These are phyloP conservation scores for Phaseolus lunatus DNA, from an alignment of 306 rosid genomes.

Conservation along the genomic window DNA sequence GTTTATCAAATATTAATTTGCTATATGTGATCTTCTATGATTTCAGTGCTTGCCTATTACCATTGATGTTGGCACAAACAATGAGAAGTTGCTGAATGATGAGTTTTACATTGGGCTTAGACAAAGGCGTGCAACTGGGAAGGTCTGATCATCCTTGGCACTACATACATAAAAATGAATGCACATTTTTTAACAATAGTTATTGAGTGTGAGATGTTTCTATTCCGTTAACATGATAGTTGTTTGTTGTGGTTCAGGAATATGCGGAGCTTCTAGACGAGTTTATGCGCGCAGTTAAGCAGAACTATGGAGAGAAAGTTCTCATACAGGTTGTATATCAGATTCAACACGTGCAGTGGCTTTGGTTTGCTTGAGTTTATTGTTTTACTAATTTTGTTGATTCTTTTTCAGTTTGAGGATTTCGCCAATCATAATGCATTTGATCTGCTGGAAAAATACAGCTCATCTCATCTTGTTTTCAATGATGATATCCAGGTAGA, in stretches of 20 bases:
- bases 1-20: constrained; percentile 18
- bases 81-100: constrained; percentile 81
- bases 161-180: constrained; percentile 6
- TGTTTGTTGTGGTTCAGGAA: constrained; percentile 63
- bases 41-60: constrained; percentile 95
- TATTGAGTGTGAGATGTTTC: constrained; percentile 18
- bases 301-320: constrained; percentile 94
- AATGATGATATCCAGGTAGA: constrained; percentile 95
- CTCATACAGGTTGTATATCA: constrained; percentile 73
- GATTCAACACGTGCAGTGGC: constrained; percentile 42
- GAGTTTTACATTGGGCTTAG: constrained; percentile 89
- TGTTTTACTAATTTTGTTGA: constrained; percentile 24
- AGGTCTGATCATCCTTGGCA: constrained; percentile 57
- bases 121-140: constrained; percentile 89
- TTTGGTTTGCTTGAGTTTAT: constrained; percentile 28
- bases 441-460: constrained; percentile 78
- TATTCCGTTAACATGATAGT: constrained; percentile 31
- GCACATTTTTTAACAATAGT: constrained; percentile 8
- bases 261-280: constrained; percentile 93
- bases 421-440: constrained; percentile 97
- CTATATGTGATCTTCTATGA: constrained; percentile 35
- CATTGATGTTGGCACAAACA: constrained; percentile 97
- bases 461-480: constrained; percentile 90
- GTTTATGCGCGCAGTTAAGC: constrained; percentile 92
- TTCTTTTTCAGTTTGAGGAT: constrained; percentile 81